Evolutionary conservation across 2,329 filamentous ascomycete species (phyloP).

Genomic region (Colletotrichum orbiculare): DNA sequence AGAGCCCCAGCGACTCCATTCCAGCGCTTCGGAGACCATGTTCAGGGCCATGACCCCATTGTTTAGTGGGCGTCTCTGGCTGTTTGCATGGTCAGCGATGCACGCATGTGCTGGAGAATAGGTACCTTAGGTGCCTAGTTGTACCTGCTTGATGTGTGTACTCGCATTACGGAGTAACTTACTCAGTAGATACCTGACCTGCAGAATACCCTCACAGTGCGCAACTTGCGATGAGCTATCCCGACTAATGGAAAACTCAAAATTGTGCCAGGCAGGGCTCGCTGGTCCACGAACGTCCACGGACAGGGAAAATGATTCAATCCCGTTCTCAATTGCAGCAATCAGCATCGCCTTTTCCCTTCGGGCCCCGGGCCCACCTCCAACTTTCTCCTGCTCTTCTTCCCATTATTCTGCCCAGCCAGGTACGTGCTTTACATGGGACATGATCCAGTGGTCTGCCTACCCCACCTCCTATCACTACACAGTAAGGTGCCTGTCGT

Average conservation of each 20-base stretch:
- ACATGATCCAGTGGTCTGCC: constrained; percentile 3
- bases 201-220: constrained; percentile 22
- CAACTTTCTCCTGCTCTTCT: constrained; percentile 28
- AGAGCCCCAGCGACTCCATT: constrained; percentile 13
- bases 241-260: constrained; percentile 34
- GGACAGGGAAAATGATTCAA: constrained; percentile 33
- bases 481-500: too few species aligned
- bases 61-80: constrained; percentile 2
- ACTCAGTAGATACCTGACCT: neutral
- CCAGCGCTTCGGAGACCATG: constrained; percentile 23
- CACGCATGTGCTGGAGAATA: too few species aligned
- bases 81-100: too few species aligned
- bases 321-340: constrained; percentile 20
- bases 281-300: constrained; percentile 17
- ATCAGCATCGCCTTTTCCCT: constrained; percentile 5
- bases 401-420: constrained; percentile 26
- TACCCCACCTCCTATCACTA: neutral
- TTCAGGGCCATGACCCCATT: constrained; percentile 16
- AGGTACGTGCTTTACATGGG: constrained; percentile 14
- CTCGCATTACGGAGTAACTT: too few species aligned
- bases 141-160: too few species aligned
- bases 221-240: neutral
- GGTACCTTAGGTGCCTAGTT: too few species aligned
- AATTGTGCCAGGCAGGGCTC: constrained; percentile 29
- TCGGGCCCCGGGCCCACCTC: constrained; percentile 22